phyloP scores from a whole-genome alignment of 345 rosid species.

The Salix udensis region DNA sequence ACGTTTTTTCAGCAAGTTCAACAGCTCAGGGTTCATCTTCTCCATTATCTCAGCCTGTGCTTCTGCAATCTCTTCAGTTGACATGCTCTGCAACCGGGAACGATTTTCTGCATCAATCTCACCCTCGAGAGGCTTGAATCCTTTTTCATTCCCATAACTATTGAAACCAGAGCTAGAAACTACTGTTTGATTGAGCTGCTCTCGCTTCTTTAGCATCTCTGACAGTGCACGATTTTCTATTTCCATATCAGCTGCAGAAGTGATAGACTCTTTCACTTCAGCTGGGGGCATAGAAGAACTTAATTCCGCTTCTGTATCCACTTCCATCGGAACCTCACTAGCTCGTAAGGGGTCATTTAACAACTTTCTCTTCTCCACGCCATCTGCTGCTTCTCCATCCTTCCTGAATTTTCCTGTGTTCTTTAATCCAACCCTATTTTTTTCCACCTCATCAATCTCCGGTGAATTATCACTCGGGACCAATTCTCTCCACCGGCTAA shows the following conservation, averaged over 20 bases:
- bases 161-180: slow-evolving; percentile 29
- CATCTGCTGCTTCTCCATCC: slow-evolving; percentile 4
- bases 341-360: slow-evolving; percentile 11
- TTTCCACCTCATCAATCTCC: slow-evolving; percentile 11
- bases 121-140: slow-evolving; percentile 48
- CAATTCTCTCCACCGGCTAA: slow-evolving; percentile 50
- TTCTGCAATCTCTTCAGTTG: slow-evolving; percentile 66
- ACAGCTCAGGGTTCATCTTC: slow-evolving; percentile 69
- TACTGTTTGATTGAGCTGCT: slow-evolving; percentile 8
- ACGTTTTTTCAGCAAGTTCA: slow-evolving; percentile 58
- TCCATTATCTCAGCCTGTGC: slow-evolving; percentile 78
- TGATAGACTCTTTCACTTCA: slow-evolving; percentile 7
- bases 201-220: slow-evolving; percentile 12
- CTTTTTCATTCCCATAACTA: slow-evolving; percentile 30
- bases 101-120: slow-evolving; percentile 79
- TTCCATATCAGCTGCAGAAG: slow-evolving; percentile 22
- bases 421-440: slow-evolving; percentile 3
- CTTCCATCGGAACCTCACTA: slow-evolving; percentile 26
- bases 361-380: slow-evolving; percentile 5
- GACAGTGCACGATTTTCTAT: slow-evolving; percentile 18
- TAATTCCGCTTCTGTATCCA: slow-evolving; percentile 24
- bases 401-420: slow-evolving; percentile 16
- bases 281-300: slow-evolving; percentile 10
- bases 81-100: slow-evolving; percentile 60
- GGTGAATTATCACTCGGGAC: slow-evolving; percentile 23